phyloP scores from a whole-genome alignment of 2,329 filamentous ascomycete species.

The Arthrobotrys musiformis region DNA sequence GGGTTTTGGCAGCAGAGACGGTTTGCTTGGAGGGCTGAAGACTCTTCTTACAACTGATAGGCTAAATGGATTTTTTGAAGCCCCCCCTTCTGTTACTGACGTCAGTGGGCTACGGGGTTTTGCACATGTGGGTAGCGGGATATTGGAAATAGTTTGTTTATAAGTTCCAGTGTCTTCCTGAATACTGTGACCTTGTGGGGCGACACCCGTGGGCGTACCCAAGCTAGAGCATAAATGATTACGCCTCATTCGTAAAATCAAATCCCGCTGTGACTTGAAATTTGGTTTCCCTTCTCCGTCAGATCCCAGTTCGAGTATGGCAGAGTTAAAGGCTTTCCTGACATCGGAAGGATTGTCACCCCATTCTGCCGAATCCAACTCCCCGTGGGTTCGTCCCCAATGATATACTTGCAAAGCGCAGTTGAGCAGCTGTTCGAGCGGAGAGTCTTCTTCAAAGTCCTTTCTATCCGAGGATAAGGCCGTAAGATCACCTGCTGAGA shows the following conservation, averaged over 20 bases:
- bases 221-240: neutral
- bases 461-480: neutral
- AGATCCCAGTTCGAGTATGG: neutral
- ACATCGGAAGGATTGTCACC: neutral
- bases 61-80: neutral
- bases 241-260: neutral
- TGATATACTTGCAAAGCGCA: neutral
- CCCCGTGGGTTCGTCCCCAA: neutral
- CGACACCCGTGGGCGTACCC: too few relatives aligned
- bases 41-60: neutral
- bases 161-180: neutral
- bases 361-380: neutral
- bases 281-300: neutral
- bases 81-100: neutral
- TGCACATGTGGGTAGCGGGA: too few relatives aligned
- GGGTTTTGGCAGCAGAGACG: neutral
- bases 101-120: neutral
- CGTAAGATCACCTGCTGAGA: neutral
- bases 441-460: neutral
- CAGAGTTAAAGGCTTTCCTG: neutral
- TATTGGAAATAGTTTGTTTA: neutral
- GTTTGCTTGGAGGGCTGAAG: neutral
- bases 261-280: neutral
- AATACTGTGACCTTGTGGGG: neutral
- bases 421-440: neutral